These are phyloP conservation scores for Neurospora sp. DNA, from an alignment of 495 filamentous ascomycete genomes.

Conservation along the genomic window DNA sequence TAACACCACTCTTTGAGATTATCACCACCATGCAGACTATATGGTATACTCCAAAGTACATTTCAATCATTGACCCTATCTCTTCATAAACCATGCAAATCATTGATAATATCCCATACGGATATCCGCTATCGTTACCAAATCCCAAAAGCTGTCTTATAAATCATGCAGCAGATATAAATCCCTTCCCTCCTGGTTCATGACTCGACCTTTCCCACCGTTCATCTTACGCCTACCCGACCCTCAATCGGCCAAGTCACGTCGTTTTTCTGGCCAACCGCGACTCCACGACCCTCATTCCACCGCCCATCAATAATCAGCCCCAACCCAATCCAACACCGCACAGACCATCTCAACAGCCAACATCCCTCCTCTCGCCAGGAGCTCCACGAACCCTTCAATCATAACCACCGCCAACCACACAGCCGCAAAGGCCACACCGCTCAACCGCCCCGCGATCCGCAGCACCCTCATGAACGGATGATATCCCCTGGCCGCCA, in stretches of 20 bases:
- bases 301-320: constrained; percentile 15
- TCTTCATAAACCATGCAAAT: neutral
- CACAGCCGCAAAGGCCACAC: constrained; percentile 16
- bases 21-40: neutral
- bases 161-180: neutral
- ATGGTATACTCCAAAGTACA: neutral
- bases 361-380: constrained; percentile 13
- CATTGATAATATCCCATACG: neutral
- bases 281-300: neutral
- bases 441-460: constrained; percentile 9
- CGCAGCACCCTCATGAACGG: constrained; percentile 13
- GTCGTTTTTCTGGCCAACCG: neutral
- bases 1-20: neutral
- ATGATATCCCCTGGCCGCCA: neutral
- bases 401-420: constrained; percentile 21
- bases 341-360: constrained; percentile 21
- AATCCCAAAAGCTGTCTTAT: neutral
- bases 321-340: constrained; percentile 25
- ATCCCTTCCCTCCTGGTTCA: neutral
- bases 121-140: neutral
- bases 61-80: neutral
- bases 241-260: neutral
- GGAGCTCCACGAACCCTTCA: constrained; percentile 14
- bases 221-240: too few species aligned
- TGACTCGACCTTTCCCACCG: too few species aligned